Evolutionary conservation across 2,329 filamentous ascomycete genomes (phyloP), one percentile per base, ranked within the genome.

Genomic region (Trichoderma sp.): DNA sequence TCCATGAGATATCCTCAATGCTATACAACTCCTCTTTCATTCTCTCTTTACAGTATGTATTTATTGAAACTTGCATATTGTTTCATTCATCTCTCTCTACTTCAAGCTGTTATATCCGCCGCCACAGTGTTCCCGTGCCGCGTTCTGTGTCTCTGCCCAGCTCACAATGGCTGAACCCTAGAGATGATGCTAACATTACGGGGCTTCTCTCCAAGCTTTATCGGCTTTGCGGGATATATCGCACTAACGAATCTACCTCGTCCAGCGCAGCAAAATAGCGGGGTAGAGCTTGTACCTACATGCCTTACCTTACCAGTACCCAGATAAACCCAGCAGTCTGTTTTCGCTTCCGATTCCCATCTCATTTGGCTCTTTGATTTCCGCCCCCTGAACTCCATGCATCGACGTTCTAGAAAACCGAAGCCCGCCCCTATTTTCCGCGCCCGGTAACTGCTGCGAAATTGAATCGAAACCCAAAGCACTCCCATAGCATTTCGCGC

Each of bases 341-440:
- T 34, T 36, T 26, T 68, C 66, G 66, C 66, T 69, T 69, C 39
- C 57, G 39, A 69, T 47, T 69, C 57, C 47, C 15, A 69, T 69
- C 57, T 69, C 57, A 69, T 36, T 69, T 68, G 26, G 55, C 36
- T 30, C 30, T 61, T 32, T 50, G 32, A 53, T 58, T 69, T 62
- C 55, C 66, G 43, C 43, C 66, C 64, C 66, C 66, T 69, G 57
- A 68, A 23, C 66, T 53, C 32, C 64, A 67, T 67, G 64, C 47
- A 23, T 67, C 50, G 50, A 53, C 39, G 36, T 62, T 69, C 66
- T 62, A 53, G 57, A 69, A 61, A 68, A 68, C 12, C 20, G 28
- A 39, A 69, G 39, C n/a, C 55, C 15, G 53, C 66, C 66, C 66
- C 66, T 69, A 69, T 69, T 69, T 28, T 26, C 43, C 20, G 63